These are phyloP conservation scores for Globisporangium paddicum DNA, from an alignment of 352 stramenopile genomes.

Conservation along the genomic window DNA sequence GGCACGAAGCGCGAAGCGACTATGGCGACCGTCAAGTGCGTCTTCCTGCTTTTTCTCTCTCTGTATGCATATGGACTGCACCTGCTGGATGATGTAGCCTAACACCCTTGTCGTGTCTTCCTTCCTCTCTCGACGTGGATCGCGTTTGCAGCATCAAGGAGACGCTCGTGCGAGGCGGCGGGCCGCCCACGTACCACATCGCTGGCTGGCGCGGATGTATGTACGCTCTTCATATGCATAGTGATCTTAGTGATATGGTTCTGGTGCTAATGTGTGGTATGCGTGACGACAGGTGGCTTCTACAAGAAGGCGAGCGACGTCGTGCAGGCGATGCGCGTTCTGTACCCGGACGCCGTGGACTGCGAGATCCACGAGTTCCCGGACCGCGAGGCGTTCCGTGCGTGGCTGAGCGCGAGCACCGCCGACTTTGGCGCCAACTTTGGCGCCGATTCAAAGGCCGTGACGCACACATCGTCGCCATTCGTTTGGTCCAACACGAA, in stretches of 20 bases:
- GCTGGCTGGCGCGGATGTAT: constrained; percentile 68
- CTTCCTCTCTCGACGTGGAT: background rate
- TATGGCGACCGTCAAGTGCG: constrained; percentile 56
- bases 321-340: constrained; percentile 50
- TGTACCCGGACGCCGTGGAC: constrained; percentile 51
- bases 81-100: background rate
- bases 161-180: constrained; percentile 26
- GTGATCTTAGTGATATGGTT: too few relatives aligned
- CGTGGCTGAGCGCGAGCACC: constrained; percentile 41
- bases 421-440: constrained; percentile 33
- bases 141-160: constrained; percentile 27
- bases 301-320: constrained; percentile 63
- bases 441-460: constrained; percentile 30
- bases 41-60: constrained; percentile 7
- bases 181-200: constrained; percentile 52
- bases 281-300: constrained; percentile 24
- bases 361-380: constrained; percentile 46
- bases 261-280: background rate
- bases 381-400: constrained; percentile 50
- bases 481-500: constrained; percentile 67
- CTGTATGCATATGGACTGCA: background rate
- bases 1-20: constrained; percentile 22
- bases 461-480: constrained; percentile 60
- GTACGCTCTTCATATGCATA: too few relatives aligned
- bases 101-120: background rate